phyloP scores from a whole-genome alignment of 306 rosid species.

The Cicer yamashitae region DNA sequence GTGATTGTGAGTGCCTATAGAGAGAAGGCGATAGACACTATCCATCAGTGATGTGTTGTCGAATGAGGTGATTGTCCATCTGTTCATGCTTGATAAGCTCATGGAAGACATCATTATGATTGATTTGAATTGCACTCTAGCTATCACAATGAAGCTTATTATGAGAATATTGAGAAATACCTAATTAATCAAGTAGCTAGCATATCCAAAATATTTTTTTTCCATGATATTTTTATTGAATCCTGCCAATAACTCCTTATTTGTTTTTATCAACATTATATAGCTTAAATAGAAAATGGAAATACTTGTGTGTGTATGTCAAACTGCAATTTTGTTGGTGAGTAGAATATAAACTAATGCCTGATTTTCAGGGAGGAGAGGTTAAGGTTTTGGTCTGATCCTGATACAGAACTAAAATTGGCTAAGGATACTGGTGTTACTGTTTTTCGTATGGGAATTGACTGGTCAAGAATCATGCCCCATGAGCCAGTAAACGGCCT shows the following conservation, averaged over 20 bases:
- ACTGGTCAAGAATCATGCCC: conserved; percentile 94
- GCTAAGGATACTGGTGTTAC: conserved; percentile 84
- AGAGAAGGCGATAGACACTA: background rate
- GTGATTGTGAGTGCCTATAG: background rate
- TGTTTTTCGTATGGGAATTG: conserved; percentile 96
- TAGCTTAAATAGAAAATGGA: conserved; percentile 3
- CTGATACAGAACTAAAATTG: conserved; percentile 85
- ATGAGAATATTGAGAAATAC: background rate
- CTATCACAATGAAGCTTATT: background rate
- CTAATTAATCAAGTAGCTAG: background rate
- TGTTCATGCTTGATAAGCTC: background rate
- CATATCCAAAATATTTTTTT: background rate
- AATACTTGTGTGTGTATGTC: background rate
- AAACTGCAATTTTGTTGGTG: conserved; percentile 18
- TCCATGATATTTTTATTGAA: background rate
- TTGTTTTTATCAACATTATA: background rate
- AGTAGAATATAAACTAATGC: conserved; percentile 28
- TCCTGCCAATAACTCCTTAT: background rate
- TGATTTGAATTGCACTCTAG: background rate
- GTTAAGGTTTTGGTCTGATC: conserved; percentile 98
- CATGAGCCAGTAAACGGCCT: conserved; percentile 73
- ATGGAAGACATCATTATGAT: background rate
- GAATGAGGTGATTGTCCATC: background rate
- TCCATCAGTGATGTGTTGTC: background rate
- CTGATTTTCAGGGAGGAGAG: conserved; percentile 87